Conservation (phyloP, 179 eudicot genomes). For the Amaranthus tricolor region DNA sequence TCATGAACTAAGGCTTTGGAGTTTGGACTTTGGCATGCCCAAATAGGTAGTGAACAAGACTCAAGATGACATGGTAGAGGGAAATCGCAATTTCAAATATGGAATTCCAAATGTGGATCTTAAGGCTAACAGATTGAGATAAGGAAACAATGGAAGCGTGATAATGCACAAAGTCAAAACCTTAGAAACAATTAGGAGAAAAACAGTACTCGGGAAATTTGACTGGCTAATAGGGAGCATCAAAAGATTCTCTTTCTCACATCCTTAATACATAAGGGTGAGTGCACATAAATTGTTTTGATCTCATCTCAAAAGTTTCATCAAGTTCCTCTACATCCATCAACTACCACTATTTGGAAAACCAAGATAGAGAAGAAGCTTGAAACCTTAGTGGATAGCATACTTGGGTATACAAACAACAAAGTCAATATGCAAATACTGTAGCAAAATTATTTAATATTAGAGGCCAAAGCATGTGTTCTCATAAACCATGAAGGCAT, state of each 20-base stretch:
- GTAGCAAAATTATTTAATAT: background rate
- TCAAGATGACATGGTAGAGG: constrained; percentile 1
- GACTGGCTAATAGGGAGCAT: background rate
- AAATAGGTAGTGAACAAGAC: background rate
- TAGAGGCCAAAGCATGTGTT: background rate
- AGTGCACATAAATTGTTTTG: background rate
- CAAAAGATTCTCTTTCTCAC: background rate
- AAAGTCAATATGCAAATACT: background rate
- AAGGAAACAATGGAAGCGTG: background rate
- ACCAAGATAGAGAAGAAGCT: background rate
- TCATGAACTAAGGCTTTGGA: background rate
- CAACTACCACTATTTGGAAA: background rate
- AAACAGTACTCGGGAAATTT: background rate
- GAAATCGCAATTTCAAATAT: background rate
- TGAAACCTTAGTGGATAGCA: background rate
- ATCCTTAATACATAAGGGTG: background rate
- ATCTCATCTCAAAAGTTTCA: background rate
- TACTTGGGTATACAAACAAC: background rate
- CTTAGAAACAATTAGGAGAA: background rate
- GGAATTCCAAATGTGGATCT: background rate
- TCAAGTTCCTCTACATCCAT: background rate
- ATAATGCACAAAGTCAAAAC: too few species aligned
- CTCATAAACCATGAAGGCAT: background rate
- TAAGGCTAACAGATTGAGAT: background rate
- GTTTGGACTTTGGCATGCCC: background rate